phyloP scores from a whole-genome alignment of 2,329 filamentous ascomycete species.

The Coniochaeta hoffmannii region DNA sequence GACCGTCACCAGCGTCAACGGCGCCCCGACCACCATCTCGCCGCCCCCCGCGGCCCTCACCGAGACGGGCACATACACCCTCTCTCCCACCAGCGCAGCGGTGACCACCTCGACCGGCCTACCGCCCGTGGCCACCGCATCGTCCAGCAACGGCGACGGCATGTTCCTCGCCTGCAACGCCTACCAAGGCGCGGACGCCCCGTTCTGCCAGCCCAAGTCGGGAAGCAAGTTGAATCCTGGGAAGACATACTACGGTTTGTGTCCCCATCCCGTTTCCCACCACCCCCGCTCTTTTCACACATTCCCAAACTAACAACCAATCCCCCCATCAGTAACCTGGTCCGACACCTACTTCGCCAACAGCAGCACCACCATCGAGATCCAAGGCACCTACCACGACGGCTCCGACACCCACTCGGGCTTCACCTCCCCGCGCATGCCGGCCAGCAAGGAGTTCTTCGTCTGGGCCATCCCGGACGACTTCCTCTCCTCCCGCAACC shows the following conservation, averaged over 20 bases:
- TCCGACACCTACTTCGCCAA: constrained; percentile 17
- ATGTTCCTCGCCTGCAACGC: constrained; percentile 22
- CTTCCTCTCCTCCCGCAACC: constrained; percentile 11
- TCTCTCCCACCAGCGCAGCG: constrained; percentile 14
- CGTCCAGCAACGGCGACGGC: constrained; percentile 14
- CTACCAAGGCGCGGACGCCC: constrained; percentile 16
- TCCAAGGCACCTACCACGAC: constrained; percentile 13
- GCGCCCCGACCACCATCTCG: constrained; percentile 18
- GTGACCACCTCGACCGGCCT: constrained; percentile 21
- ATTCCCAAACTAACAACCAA: not conserved
- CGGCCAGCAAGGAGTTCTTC: constrained; percentile 20
- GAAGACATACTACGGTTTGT: constrained; percentile 25
- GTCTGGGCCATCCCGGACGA: constrained; percentile 17
- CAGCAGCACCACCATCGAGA: constrained; percentile 9
- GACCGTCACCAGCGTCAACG: constrained; percentile 16
- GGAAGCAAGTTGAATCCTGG: constrained; percentile 21
- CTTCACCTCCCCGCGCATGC: constrained; percentile 10
- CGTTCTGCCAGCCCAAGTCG: constrained; percentile 24
- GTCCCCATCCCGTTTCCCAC: not conserved
- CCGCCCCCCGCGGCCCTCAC: constrained; percentile 20
- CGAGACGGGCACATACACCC: constrained; percentile 19
- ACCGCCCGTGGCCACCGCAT: constrained; percentile 23
- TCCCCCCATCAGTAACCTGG: constrained; percentile 23
- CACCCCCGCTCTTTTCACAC: not conserved
- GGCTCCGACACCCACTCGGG: constrained; percentile 11